Evolutionary conservation across 2,329 filamentous ascomycete genomes (phyloP).

Genomic region (Neonectria magnoliae): DNA sequence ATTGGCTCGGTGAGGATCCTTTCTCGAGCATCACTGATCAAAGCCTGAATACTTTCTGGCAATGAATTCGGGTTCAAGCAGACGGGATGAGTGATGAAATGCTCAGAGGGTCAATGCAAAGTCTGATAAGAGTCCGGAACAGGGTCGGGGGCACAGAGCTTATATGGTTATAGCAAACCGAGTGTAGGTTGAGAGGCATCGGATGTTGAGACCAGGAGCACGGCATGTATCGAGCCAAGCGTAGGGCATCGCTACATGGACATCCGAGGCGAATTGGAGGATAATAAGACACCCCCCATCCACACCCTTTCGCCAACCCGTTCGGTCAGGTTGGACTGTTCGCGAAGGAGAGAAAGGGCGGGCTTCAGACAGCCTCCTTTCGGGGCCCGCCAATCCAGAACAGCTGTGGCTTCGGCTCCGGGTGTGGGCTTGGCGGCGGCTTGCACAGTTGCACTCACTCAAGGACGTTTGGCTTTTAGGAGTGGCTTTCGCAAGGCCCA

Average conservation of each 20-base stretch:
- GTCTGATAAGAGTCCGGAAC: conserved; percentile 5
- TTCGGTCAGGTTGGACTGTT: conserved; percentile 33
- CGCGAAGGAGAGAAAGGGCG: conserved; percentile 34
- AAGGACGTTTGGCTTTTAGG: conserved; percentile 41
- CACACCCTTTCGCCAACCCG: conserved; percentile 23
- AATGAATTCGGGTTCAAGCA: neutral
- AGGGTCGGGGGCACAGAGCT: conserved; percentile 36
- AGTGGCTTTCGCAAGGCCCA: conserved; percentile 29
- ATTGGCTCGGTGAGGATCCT: conserved; percentile 15
- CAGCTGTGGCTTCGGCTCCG: conserved; percentile 41
- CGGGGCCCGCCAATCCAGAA: conserved; percentile 33
- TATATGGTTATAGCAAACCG: conserved; percentile 38
- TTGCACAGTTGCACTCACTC: conserved; percentile 23
- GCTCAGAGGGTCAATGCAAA: conserved; percentile 3
- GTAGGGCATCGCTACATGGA: conserved; percentile 36
- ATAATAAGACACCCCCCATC: conserved; percentile 38
- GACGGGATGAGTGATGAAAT: conserved; percentile 1
- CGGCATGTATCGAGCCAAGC: conserved; percentile 40
- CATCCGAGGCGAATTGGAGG: conserved; percentile 28
- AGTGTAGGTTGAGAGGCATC: conserved; percentile 32
- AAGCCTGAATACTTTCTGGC: neutral
- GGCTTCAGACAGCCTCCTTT: conserved; percentile 41
- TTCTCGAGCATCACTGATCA: conserved; percentile 11
- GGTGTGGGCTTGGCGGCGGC: conserved; percentile 30
- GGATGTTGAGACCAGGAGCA: conserved; percentile 30